Percentiles rank a stretch among this genome's conserved stretches.
These are phyloP conservation scores for Amaranthus tricolor DNA, from an alignment of 179 eudicot genomes.

Conservation along the genomic window DNA sequence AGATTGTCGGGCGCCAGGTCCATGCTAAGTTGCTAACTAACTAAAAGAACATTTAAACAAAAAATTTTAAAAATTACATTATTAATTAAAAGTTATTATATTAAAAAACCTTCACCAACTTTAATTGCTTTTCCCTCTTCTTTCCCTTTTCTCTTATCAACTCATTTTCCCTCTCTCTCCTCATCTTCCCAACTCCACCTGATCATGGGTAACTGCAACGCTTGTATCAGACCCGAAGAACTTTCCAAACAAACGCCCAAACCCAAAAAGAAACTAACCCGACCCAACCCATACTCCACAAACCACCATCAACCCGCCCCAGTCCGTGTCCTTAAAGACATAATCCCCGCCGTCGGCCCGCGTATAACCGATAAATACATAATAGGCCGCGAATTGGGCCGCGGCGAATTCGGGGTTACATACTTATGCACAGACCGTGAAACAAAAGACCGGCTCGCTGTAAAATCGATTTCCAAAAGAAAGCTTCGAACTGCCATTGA, in stretches of 20 bases:
- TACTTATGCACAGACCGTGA: conserved; percentile 79
- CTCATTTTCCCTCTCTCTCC: neutral
- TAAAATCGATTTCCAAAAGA: conserved; percentile 76
- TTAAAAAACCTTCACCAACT: conserved; percentile 24
- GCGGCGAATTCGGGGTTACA: conserved; percentile 84
- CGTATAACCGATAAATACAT: conserved; percentile 67
- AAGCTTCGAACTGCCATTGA: conserved; percentile 71
- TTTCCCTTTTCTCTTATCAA: neutral
- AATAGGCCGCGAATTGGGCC: conserved; percentile 72
- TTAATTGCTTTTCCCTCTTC: conserved; percentile 16
- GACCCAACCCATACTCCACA: conserved; percentile 51
- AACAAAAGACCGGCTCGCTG: conserved; percentile 54
- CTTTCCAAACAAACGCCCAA: conserved; percentile 20
- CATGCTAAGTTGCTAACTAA: too few relatives aligned
- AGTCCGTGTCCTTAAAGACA: conserved; percentile 50
- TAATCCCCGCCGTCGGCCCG: conserved; percentile 38
- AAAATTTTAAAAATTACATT: neutral
- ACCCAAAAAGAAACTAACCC: conserved; percentile 30
- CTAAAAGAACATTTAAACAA: too few relatives aligned
- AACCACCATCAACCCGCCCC: conserved; percentile 42
- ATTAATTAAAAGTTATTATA: neutral
- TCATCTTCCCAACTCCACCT: too few relatives aligned
- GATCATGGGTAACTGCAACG: conserved; percentile 68
- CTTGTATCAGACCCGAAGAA: conserved; percentile 51
- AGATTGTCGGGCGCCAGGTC: too few relatives aligned